Percentiles rank a stretch among this genome's conserved stretches.
Evolutionary conservation across 2,329 filamentous ascomycete species (phyloP).

Genomic region (Hortaea werneckii): DNA sequence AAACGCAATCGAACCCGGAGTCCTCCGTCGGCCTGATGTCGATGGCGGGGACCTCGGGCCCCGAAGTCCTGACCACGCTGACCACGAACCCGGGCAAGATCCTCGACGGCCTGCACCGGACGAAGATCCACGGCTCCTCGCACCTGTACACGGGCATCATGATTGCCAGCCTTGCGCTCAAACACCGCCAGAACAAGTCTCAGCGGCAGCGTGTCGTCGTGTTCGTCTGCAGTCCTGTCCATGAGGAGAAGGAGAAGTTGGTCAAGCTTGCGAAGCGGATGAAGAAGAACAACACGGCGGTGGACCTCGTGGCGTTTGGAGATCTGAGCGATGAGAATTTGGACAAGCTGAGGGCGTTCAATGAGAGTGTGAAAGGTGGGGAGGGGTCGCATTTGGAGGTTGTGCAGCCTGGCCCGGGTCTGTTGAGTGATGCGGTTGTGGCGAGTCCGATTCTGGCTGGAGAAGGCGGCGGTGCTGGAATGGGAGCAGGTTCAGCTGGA

Average conservation of each 20-base stretch:
- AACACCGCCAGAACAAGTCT: conserved; percentile 95
- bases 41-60: conserved; percentile 90
- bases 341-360: conserved; percentile 85
- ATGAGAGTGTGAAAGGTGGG: conserved; percentile 80
- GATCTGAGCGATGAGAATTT: conserved; percentile 83
- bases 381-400: conserved; percentile 87
- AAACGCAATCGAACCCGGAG: conserved; percentile 91
- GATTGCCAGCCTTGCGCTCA: conserved; percentile 91
- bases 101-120: conserved; percentile 81
- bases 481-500: conserved; percentile 44
- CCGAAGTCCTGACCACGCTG: conserved; percentile 90
- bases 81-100: conserved; percentile 96
- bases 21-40: conserved; percentile 97
- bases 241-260: conserved; percentile 80
- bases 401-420: conserved; percentile 79
- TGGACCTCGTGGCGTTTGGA: conserved; percentile 92
- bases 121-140: conserved; percentile 81
- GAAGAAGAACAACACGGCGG: conserved; percentile 93
- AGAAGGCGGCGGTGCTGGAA: conserved; percentile 56
- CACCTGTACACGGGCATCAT: conserved; percentile 92
- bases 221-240: conserved; percentile 87
- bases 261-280: conserved; percentile 90
- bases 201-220: conserved; percentile 95
- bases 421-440: conserved; percentile 85
- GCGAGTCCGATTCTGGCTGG: conserved; percentile 82